Conservation (phyloP, 495 filamentous ascomycete genomes). For the Choiromyces venosus region DNA sequence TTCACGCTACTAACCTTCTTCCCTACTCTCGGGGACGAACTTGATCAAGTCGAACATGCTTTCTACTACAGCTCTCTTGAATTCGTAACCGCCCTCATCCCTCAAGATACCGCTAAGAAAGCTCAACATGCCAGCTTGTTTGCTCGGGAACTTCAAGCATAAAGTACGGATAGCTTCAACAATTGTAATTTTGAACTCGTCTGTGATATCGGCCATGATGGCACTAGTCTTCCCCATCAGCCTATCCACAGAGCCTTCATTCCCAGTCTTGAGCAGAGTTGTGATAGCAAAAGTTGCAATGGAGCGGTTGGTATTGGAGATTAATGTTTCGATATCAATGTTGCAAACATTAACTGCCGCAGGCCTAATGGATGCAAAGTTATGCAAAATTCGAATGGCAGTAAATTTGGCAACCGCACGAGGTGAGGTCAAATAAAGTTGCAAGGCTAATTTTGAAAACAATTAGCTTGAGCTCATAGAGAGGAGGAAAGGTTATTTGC, state of each 20-base stretch:
- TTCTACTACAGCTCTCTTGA: conserved; percentile 95
- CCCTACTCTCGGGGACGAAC: conserved; percentile 95
- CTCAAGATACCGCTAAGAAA: conserved; percentile 92
- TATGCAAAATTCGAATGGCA: conserved; percentile 92
- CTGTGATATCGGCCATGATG: conserved; percentile 96
- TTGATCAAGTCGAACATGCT: conserved; percentile 99
- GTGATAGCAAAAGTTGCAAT: conserved; percentile 98
- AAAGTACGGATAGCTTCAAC: conserved; percentile 95
- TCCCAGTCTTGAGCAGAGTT: conserved; percentile 94
- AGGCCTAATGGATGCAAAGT: conserved; percentile 90
- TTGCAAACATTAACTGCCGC: conserved; percentile 89
- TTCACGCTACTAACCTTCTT: conserved; percentile 58
- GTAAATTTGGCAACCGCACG: conserved; percentile 96
- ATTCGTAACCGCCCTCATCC: conserved; percentile 97
- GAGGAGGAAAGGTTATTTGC: not conserved
- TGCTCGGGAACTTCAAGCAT: conserved; percentile 95
- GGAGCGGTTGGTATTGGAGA: conserved; percentile 92
- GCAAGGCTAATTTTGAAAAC: conserved; percentile 54
- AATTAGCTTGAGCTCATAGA: not conserved
- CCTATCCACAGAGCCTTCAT: conserved; percentile 92
- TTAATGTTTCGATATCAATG: conserved; percentile 90
- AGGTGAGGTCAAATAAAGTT: conserved; percentile 94
- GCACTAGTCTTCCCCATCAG: conserved; percentile 97
- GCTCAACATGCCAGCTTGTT: conserved; percentile 94
- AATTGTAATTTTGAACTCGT: conserved; percentile 99